Conservation (phyloP, 2,329 filamentous ascomycete species). For the Cryphonectria japonica region DNA sequence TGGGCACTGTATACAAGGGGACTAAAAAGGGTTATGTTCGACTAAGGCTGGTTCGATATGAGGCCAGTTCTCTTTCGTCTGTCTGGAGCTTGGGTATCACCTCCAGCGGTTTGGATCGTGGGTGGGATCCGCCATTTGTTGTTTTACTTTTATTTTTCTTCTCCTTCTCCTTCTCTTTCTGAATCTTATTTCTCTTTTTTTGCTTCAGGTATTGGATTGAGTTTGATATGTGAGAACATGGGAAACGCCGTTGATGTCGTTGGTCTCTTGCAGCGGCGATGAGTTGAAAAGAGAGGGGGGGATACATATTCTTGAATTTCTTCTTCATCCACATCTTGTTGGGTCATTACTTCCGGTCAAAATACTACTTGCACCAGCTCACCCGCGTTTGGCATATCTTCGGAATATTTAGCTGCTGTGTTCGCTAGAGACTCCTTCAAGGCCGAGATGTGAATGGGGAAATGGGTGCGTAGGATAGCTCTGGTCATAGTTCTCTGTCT, state of each 20-base stretch:
- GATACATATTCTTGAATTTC: background rate
- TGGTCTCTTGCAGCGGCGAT: background rate
- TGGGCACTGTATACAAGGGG: background rate
- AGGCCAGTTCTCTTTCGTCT: background rate
- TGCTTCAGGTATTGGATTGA: background rate
- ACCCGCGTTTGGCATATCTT: background rate
- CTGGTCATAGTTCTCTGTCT: background rate
- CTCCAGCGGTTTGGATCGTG: background rate
- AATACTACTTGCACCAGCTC: background rate
- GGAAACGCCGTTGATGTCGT: background rate
- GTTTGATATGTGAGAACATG: background rate
- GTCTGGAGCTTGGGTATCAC: constrained; percentile 6
- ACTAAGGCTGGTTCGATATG: background rate
- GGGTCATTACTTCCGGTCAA: background rate
- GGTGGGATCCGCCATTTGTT: background rate
- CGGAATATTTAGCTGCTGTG: background rate
- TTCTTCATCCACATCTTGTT: background rate
- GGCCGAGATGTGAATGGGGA: background rate
- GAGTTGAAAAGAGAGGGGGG: background rate
- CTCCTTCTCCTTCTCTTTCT: background rate
- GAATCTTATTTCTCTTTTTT: background rate
- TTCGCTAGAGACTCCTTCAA: background rate
- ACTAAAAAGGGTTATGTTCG: background rate
- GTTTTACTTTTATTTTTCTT: background rate
- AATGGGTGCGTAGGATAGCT: background rate